Evolutionary conservation across 352 stramenopile genomes (phyloP).

Genomic region (Bremia lactucae): DNA sequence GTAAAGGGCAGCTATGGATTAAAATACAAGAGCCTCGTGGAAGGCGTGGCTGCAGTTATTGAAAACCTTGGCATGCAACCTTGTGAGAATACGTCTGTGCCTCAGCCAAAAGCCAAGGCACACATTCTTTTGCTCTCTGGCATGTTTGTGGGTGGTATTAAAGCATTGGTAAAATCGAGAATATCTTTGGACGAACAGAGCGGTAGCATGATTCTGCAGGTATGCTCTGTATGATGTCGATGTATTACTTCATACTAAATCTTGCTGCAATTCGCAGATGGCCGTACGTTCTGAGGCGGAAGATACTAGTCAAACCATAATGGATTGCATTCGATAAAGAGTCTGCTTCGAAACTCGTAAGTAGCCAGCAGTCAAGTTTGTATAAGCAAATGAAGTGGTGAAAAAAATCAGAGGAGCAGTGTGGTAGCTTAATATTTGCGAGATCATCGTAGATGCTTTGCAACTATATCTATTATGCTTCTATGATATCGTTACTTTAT

Average conservation of each 20-base stretch:
- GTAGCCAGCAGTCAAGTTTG: too few relatives aligned
- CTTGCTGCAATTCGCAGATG: conserved; percentile 69
- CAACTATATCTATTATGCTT: too few relatives aligned
- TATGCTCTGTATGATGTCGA: conserved; percentile 7
- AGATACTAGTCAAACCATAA: conserved; percentile 92
- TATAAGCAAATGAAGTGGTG: too few relatives aligned
- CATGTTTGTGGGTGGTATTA: conserved; percentile 91
- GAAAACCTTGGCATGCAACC: conserved; percentile 96
- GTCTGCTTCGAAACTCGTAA: too few relatives aligned
- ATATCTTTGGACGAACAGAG: conserved; percentile 86
- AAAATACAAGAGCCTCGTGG: conserved; percentile 94
- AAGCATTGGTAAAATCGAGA: conserved; percentile 93
- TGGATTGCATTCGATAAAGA: conserved; percentile 92
- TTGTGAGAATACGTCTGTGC: conserved; percentile 90
- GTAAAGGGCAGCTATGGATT: conserved; percentile 94
- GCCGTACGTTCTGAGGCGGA: conserved; percentile 91
- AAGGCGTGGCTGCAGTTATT: conserved; percentile 92
- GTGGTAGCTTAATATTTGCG: conserved; percentile 9
- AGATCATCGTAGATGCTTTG: conserved; percentile 15
- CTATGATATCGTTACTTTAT: too few relatives aligned
- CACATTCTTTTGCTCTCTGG: conserved; percentile 95
- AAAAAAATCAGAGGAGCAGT: background rate
- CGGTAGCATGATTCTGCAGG: conserved; percentile 88
- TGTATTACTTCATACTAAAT: background rate
- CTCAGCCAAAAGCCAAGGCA: conserved; percentile 84